Evolutionary conservation across 371 early-diverging fungal species (phyloP), one percentile per base, ranked within the genome.

Genomic region (Syncephalis fuscata): DNA sequence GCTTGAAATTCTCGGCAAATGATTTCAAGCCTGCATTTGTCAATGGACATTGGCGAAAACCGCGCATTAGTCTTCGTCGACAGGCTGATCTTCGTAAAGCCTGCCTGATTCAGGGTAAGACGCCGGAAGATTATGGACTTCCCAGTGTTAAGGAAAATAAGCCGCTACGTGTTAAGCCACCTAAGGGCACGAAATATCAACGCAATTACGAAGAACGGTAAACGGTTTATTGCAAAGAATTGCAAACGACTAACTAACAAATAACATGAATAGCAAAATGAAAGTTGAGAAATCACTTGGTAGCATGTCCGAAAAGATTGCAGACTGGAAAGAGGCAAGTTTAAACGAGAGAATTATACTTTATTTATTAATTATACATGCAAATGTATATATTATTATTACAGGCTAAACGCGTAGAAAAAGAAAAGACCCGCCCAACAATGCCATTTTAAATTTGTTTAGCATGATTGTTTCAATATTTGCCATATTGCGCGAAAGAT

Each of bases 101-200:
- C 16, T 65, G 65, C 39, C n/a, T 63, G 3, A 9, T 61, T 15
- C 48, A 53, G 25, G 52, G 50, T 1, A 45, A 65, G 23, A 64
- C 71, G 37, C 62, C 71, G 2, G 21, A 23, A 10, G 42, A 55
- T 14, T 60, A 71, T n/a, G 71, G 67, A 7, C 43, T 71, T 48
- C 68, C 71, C 2, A 19, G 19, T 2, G 14, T 7, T 5, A 50
- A 50, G 23, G 38, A 46, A 15, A 60, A 51, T 32, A 59, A 62
- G 40, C 22, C 52, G 1, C 45, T 61, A 46, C 59, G 57, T 44
- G 46, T 44, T 45, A 65, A 64, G 45, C 57, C 64, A 22, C 64
- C 63, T n/a, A 70, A 70, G 61, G 67, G 67, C n/a, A 62, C 61
- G 40, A 65, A 67, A 49, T 54, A 58, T 44, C 71, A 70, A 49